A percentile compares a stretch with the other conserved stretches of the same genome.
These are phyloP conservation scores for Aspergillus floridensis DNA, from an alignment of 2,329 filamentous ascomycete genomes.

Conservation along the genomic window DNA sequence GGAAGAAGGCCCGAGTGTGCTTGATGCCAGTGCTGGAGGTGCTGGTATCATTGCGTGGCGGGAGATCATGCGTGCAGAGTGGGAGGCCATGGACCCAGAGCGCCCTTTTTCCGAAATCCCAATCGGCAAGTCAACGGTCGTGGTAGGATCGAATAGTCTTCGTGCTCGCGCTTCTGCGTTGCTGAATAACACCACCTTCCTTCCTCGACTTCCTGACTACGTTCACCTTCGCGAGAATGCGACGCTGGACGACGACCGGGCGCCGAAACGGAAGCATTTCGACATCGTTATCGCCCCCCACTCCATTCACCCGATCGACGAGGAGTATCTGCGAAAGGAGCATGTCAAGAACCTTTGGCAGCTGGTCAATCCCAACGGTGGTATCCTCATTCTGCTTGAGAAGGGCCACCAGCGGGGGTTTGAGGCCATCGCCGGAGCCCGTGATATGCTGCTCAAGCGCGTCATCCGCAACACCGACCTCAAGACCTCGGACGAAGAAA, in stretches of 20 bases:
- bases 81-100: conserved; percentile 61
- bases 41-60: conserved; percentile 62
- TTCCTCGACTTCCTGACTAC: conserved; percentile 88
- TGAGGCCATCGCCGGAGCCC: conserved; percentile 82
- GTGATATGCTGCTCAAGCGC: conserved; percentile 72
- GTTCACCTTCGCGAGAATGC: conserved; percentile 60
- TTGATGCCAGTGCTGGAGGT: conserved; percentile 62
- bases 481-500: conserved; percentile 39
- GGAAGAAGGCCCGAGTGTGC: conserved; percentile 55
- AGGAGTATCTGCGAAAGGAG: conserved; percentile 73
- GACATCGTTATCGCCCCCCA: conserved; percentile 91
- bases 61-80: conserved; percentile 76
- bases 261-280: conserved; percentile 68
- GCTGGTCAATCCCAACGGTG: conserved; percentile 77
- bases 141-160: conserved; percentile 72
- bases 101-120: conserved; percentile 35
- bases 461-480: conserved; percentile 63
- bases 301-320: conserved; percentile 70
- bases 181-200: conserved; percentile 84
- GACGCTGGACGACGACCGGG: conserved; percentile 56
- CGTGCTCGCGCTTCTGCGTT: conserved; percentile 72
- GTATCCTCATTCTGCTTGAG: conserved; percentile 81
- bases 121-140: conserved; percentile 71
- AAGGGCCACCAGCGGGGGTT: conserved; percentile 91
- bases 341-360: conserved; percentile 88